Conservation (phyloP, 257 asterid species). For the Fraxinus excelsior region DNA sequence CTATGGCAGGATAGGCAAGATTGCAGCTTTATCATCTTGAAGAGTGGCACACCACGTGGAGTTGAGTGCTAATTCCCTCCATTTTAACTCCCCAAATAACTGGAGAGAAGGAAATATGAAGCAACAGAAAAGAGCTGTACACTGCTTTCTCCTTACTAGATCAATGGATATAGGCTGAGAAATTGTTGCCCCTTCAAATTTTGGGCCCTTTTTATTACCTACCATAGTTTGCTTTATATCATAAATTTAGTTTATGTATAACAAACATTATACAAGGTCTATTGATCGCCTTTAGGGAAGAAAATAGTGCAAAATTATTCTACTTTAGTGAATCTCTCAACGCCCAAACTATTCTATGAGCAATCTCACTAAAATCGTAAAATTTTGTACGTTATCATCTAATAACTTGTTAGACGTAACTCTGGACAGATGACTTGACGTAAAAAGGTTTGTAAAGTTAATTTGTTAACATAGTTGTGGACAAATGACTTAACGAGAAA, state of each 20-base stretch:
- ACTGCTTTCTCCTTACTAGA: neutral
- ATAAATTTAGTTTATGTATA: neutral
- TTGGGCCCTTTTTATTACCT: neutral
- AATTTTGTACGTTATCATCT: no score
- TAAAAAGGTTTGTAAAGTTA: no score
- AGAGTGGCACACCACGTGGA: neutral
- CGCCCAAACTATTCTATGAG: no score
- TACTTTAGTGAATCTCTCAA: no score
- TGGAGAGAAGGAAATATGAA: neutral
- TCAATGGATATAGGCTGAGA: neutral
- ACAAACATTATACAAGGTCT: neutral
- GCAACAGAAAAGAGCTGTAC: neutral
- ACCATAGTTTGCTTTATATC: neutral
- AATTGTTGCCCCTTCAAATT: neutral
- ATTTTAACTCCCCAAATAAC: neutral
- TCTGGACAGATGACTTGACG: no score
- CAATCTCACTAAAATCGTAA: no score
- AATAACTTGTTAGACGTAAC: no score
- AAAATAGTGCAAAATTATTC: no score
- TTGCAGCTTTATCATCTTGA: neutral
- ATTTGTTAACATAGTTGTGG: no score
- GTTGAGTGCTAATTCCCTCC: neutral
- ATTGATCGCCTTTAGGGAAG: no score
- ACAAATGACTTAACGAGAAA: no score
- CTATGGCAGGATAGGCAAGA: neutral